A percentile compares a stretch with the other conserved stretches of the same genome.
These are phyloP conservation scores for Colletotrichum musae DNA, from an alignment of 2,329 filamentous ascomycete species.

Conservation along the genomic window DNA sequence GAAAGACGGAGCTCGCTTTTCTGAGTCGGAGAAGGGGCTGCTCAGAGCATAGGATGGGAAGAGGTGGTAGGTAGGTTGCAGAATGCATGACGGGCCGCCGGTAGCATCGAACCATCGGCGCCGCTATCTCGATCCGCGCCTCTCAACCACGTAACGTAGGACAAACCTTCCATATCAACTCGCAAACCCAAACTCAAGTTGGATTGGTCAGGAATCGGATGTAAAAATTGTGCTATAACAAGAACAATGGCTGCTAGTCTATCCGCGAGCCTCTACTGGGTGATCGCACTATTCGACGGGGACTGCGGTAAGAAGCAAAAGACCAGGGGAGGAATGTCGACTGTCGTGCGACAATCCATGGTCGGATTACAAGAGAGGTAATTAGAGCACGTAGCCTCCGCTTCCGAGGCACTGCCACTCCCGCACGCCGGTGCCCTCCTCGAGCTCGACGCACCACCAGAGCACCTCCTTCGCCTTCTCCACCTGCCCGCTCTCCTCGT, in stretches of 20 bases:
- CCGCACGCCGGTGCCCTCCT: conserved; percentile 85
- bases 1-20: too few species aligned
- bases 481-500: conserved; percentile 87
- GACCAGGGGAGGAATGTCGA: background rate
- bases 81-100: conserved; percentile 11
- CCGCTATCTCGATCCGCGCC: background rate
- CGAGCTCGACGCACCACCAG: conserved; percentile 98
- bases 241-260: conserved; percentile 1
- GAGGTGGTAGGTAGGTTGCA: background rate
- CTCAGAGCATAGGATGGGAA: too few species aligned
- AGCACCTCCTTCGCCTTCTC: conserved; percentile 93
- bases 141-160: background rate
- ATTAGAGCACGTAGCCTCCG: conserved; percentile 75
- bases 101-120: background rate
- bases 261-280: conserved; percentile 2
- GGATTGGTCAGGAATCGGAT: background rate
- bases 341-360: background rate
- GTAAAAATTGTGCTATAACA: conserved; percentile 8
- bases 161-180: too few species aligned
- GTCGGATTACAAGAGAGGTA: conserved; percentile 2
- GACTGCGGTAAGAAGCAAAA: background rate
- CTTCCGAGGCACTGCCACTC: conserved; percentile 81
- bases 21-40: too few species aligned
- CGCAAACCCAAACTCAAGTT: too few species aligned
- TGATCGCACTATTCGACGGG: background rate